Conservation (phyloP, 83 land plant species). For the Thuja plicata region DNA sequence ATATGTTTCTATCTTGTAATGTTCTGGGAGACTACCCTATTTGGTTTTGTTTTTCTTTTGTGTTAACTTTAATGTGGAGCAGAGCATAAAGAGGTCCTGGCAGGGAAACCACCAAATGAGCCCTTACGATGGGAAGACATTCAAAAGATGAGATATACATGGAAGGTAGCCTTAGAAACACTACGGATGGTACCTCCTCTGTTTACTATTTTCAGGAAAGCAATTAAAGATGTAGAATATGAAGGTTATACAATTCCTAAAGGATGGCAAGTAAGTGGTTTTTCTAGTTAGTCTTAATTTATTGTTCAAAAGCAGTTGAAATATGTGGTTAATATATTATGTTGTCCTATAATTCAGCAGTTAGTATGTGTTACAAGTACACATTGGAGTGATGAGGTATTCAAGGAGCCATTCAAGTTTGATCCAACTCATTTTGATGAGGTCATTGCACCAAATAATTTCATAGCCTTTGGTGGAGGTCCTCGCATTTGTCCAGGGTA, state of each 20-base stretch:
- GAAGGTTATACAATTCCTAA: conserved; percentile 29
- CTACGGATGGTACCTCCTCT: conserved; percentile 34
- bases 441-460: conserved; percentile 15
- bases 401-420: conserved; percentile 33
- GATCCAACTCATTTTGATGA: conserved; percentile 41
- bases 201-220: not conserved
- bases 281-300: too few species aligned
- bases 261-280: conserved; percentile 44
- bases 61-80: too few species aligned
- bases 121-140: conserved; percentile 36
- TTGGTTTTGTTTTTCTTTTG: not conserved
- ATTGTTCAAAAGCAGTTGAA: too few species aligned
- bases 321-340: too few species aligned
- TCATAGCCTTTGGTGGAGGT: conserved; percentile 59
- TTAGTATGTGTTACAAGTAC: conserved; percentile 37
- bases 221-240: conserved; percentile 25
- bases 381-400: conserved; percentile 29
- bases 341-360: too few species aligned
- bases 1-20: not conserved
- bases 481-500: conserved; percentile 48
- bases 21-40: too few species aligned
- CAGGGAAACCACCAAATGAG: conserved; percentile 23
- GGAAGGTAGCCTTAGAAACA: conserved; percentile 41
- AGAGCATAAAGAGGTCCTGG: conserved; percentile 43
- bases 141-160: conserved; percentile 45